These are phyloP conservation scores for Solanum chmielewskii DNA, from an alignment of 257 asterid species.

Conservation along the genomic window DNA sequence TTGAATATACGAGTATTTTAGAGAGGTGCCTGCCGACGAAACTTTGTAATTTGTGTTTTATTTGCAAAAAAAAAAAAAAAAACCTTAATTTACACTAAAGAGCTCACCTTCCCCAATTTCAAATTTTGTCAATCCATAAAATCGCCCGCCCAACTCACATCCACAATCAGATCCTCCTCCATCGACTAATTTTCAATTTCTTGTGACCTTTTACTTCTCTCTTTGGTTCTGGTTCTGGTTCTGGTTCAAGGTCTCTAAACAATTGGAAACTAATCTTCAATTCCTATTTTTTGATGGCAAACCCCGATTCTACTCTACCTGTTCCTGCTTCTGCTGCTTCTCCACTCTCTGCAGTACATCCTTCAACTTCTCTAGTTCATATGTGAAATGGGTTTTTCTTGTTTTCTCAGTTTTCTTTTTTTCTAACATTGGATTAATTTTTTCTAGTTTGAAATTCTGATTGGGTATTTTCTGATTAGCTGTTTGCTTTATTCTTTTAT, in stretches of 20 bases:
- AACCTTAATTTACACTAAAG: not conserved
- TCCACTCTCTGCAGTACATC: slow-evolving; percentile 30
- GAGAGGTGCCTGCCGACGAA: not conserved
- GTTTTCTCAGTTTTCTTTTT: not conserved
- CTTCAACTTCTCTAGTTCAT: not conserved
- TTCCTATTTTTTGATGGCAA: slow-evolving; percentile 29
- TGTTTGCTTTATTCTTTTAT: not conserved
- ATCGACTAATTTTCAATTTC: not conserved
- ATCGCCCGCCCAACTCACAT: slow-evolving; percentile 37
- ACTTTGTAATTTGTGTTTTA: not conserved
- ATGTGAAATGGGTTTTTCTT: not conserved
- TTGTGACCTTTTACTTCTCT: not conserved
- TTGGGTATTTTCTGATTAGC: not conserved
- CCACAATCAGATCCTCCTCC: not conserved
- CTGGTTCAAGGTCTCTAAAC: not conserved
- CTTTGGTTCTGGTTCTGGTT: not conserved
- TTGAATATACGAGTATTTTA: not conserved
- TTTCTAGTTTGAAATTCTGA: not conserved
- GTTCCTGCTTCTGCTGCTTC: slow-evolving; percentile 17
- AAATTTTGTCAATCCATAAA: not conserved
- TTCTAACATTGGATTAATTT: not conserved
- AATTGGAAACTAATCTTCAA: not conserved
- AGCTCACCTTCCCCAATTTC: not conserved
- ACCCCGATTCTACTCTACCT: slow-evolving; percentile 30
- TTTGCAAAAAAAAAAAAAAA: not conserved